Conservation (phyloP, 495 filamentous ascomycete species). For the Sphaerosporella brunnea region DNA sequence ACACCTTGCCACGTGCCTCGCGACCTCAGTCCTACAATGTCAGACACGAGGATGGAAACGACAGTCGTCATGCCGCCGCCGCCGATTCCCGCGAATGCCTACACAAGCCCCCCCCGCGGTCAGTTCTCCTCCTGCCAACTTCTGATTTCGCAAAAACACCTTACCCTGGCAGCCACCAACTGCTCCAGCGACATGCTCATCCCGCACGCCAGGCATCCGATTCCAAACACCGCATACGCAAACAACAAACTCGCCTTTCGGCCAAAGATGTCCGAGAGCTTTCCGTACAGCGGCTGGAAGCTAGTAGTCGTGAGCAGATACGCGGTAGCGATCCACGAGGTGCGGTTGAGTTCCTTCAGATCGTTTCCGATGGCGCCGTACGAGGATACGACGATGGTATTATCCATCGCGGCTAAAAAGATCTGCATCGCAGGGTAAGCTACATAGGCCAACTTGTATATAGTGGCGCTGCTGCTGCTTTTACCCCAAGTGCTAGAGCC, state of each 20-base stretch:
- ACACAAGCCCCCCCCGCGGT: background rate
- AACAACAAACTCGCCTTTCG: conserved; percentile 59
- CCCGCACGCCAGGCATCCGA: conserved; percentile 57
- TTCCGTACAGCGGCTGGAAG: conserved; percentile 67
- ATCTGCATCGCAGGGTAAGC: conserved; percentile 30
- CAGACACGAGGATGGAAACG: conserved; percentile 58
- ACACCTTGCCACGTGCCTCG: conserved; percentile 68
- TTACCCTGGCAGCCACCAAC: conserved; percentile 41
- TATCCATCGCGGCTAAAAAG: conserved; percentile 59
- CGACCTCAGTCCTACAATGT: conserved; percentile 59
- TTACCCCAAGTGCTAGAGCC: conserved; percentile 39
- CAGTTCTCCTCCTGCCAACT: no score
- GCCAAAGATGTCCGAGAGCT: conserved; percentile 65
- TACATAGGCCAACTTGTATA: no score
- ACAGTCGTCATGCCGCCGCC: conserved; percentile 77
- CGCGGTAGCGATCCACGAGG: conserved; percentile 73
- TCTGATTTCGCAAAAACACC: no score
- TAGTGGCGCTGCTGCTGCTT: no score
- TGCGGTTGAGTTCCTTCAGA: conserved; percentile 55
- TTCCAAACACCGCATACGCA: conserved; percentile 54
- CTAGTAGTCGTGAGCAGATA: conserved; percentile 62
- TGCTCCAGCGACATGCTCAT: conserved; percentile 50
- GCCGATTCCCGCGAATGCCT: conserved; percentile 51
- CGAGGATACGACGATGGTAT: conserved; percentile 62
- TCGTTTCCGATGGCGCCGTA: conserved; percentile 73